Conservation (phyloP, 495 filamentous ascomycete species). For the Tuber aestivum region DNA sequence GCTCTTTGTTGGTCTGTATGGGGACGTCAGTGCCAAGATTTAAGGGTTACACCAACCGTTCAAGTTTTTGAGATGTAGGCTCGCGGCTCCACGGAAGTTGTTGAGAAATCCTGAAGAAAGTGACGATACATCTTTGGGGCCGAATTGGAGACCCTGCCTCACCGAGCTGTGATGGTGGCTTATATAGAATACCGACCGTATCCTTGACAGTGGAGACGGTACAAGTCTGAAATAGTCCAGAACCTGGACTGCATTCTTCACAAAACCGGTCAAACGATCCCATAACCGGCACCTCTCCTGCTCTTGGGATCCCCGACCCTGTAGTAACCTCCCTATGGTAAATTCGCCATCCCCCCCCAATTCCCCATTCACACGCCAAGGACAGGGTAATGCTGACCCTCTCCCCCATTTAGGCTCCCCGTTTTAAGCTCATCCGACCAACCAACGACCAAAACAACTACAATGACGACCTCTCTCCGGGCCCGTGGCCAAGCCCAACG, state of each 20-base stretch:
- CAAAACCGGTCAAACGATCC: background rate
- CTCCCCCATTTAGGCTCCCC: background rate
- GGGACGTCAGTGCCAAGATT: background rate
- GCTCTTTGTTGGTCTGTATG: background rate
- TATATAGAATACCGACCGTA: background rate
- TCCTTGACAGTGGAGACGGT: background rate
- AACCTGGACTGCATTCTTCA: too few species aligned
- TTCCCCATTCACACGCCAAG: background rate
- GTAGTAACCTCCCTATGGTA: background rate
- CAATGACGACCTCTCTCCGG: constrained; percentile 6
- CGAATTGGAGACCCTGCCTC: background rate
- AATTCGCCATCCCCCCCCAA: background rate
- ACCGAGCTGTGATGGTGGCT: background rate
- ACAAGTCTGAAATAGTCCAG: background rate
- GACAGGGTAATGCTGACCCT: constrained; percentile 15
- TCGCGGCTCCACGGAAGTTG: background rate
- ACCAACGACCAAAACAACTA: constrained; percentile 2
- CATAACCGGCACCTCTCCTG: background rate
- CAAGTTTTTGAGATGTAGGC: background rate
- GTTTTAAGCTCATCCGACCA: background rate
- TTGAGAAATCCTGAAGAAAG: background rate
- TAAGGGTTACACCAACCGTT: background rate
- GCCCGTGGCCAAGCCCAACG: constrained; percentile 8
- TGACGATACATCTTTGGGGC: background rate
- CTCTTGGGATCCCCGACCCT: background rate